Evolutionary conservation across 139 green algal species (phyloP).

Genomic region (Dunaliella primolecta): DNA sequence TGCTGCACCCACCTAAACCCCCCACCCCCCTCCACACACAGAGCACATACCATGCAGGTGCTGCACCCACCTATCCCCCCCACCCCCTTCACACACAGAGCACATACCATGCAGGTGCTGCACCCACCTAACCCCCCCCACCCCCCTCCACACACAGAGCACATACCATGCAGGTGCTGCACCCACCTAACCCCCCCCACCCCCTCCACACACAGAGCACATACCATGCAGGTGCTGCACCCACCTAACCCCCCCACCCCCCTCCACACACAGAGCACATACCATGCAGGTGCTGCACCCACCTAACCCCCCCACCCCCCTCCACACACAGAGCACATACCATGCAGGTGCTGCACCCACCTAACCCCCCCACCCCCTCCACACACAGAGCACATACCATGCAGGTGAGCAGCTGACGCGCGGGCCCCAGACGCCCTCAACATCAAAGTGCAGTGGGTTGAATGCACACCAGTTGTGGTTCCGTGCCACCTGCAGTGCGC

Average conservation of each 20-base stretch:
- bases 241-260: not conserved
- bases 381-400: constrained; percentile 3
- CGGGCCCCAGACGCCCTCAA: constrained; percentile 26
- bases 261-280: not conserved
- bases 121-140: too few relatives aligned
- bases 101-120: too few relatives aligned
- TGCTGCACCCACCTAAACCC: too few relatives aligned
- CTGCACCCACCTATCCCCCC: too few relatives aligned
- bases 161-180: too few relatives aligned
- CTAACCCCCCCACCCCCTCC: not conserved
- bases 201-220: not conserved
- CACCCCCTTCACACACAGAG: too few relatives aligned
- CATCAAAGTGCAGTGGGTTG: constrained; percentile 38
- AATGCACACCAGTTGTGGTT: constrained; percentile 38
- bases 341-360: too few relatives aligned
- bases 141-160: too few relatives aligned
- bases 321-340: not conserved
- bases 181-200: too few relatives aligned
- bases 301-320: not conserved
- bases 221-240: not conserved
- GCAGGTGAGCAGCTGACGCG: not conserved
- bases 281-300: not conserved
- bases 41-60: not conserved
- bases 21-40: too few relatives aligned
- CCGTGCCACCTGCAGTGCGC: constrained; percentile 20